Conservation (phyloP, 2,329 filamentous ascomycete species). For the Claviceps cyperi region DNA sequence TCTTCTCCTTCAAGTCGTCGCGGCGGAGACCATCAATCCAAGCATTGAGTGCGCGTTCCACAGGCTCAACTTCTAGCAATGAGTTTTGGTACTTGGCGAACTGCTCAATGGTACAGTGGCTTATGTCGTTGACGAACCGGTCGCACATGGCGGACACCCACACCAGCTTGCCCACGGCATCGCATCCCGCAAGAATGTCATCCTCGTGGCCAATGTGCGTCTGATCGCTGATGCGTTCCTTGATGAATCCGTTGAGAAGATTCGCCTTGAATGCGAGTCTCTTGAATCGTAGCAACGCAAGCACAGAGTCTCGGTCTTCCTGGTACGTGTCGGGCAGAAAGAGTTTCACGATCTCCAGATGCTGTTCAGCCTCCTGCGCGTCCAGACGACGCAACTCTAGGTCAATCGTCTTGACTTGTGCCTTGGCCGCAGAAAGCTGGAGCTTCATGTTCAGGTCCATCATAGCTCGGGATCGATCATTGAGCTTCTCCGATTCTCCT, state of each 20-base stretch:
- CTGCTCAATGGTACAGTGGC: slow-evolving; percentile 59
- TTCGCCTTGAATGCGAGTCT: slow-evolving; percentile 78
- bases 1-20: slow-evolving; percentile 74
- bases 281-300: slow-evolving; percentile 77
- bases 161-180: slow-evolving; percentile 70
- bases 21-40: slow-evolving; percentile 76
- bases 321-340: slow-evolving; percentile 80
- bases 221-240: slow-evolving; percentile 59
- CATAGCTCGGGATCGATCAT: slow-evolving; percentile 78
- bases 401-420: slow-evolving; percentile 88
- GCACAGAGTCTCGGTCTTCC: slow-evolving; percentile 69
- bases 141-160: slow-evolving; percentile 75
- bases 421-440: slow-evolving; percentile 77
- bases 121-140: slow-evolving; percentile 69
- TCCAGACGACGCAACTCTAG: slow-evolving; percentile 76
- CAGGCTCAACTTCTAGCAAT: slow-evolving; percentile 75
- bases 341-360: slow-evolving; percentile 74
- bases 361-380: slow-evolving; percentile 75
- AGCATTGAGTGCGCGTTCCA: slow-evolving; percentile 74
- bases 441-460: slow-evolving; percentile 94
- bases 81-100: slow-evolving; percentile 70
- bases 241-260: slow-evolving; percentile 62
- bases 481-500: slow-evolving; percentile 81
- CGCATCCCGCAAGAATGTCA: slow-evolving; percentile 64
- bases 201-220: slow-evolving; percentile 57